Percentiles rank a stretch among this genome's conserved stretches.
phyloP scores from a whole-genome alignment of 108 stramenopile genomes.

The Cyclostephanos tholiformis region DNA sequence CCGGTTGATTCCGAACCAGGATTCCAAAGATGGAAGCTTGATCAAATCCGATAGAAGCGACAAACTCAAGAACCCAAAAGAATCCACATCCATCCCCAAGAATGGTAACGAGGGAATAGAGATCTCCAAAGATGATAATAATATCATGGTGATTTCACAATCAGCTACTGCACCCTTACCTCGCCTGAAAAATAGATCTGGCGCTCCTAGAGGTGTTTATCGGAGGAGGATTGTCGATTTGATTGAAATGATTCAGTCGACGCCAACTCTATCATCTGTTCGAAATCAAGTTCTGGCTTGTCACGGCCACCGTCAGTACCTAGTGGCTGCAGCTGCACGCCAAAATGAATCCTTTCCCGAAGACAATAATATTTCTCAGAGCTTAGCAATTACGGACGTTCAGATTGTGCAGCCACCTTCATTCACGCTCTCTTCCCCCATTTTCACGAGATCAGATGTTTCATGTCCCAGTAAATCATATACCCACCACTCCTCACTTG shows the following conservation, averaged over 20 bases:
- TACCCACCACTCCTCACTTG: neutral
- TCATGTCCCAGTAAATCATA: neutral
- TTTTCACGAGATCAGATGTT: neutral
- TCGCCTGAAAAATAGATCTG: constrained; percentile 7
- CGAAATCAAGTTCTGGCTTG: neutral
- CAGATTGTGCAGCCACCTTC: constrained; percentile 13
- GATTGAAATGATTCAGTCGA: constrained; percentile 1
- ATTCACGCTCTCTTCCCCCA: constrained; percentile 5
- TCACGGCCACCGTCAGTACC: neutral
- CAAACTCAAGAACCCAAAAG: neutral
- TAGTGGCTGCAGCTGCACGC: neutral
- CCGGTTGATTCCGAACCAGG: neutral
- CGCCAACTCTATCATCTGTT: constrained; percentile 2
- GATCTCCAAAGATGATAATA: neutral
- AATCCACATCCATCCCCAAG: neutral
- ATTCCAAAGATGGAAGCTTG: neutral
- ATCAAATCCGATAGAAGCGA: neutral
- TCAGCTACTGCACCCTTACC: neutral
- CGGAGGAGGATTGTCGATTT: constrained; percentile 4
- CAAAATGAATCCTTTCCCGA: neutral
- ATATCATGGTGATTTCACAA: neutral
- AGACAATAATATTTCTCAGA: neutral
- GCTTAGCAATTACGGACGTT: neutral
- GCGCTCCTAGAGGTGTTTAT: neutral
- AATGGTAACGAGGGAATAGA: neutral